Percentiles rank a stretch among this genome's conserved stretches.
phyloP scores from a whole-genome alignment of 352 stramenopile species.

The Aphanomyces astaci region DNA sequence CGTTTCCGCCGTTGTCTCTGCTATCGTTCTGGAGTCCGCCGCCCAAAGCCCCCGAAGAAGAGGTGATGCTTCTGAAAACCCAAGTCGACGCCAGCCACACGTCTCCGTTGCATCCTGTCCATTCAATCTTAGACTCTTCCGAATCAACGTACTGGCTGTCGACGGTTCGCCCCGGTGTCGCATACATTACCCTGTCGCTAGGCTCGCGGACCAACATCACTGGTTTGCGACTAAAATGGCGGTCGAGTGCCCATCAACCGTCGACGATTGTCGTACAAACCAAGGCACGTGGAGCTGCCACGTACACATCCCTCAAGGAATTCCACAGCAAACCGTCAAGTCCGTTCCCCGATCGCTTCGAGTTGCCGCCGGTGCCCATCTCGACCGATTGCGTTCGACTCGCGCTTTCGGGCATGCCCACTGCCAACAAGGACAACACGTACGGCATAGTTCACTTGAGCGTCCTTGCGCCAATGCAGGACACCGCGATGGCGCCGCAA shows the following conservation, averaged over 20 bases:
- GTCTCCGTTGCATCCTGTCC: slow-evolving; percentile 35
- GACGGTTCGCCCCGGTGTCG: slow-evolving; percentile 41
- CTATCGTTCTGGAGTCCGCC: slow-evolving; percentile 79
- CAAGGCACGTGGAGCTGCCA: slow-evolving; percentile 24
- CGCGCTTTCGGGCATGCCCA: slow-evolving; percentile 52
- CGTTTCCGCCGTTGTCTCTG: slow-evolving; percentile 66
- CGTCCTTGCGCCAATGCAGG: slow-evolving; percentile 25
- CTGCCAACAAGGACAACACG: slow-evolving; percentile 50
- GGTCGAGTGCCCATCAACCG: slow-evolving; percentile 54
- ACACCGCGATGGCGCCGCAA: background rate
- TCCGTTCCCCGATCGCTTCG: background rate
- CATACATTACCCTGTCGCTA: slow-evolving; percentile 42
- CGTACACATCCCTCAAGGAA: slow-evolving; percentile 31
- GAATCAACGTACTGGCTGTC: slow-evolving; percentile 74
- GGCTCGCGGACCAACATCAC: slow-evolving; percentile 38
- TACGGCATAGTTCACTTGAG: slow-evolving; percentile 64
- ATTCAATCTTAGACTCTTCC: slow-evolving; percentile 47
- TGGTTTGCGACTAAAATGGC: slow-evolving; percentile 61
- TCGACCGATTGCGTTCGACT: slow-evolving; percentile 46
- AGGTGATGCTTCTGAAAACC: slow-evolving; percentile 34
- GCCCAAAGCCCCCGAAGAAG: slow-evolving; percentile 52
- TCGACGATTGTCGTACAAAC: slow-evolving; percentile 52
- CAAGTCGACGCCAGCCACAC: slow-evolving; percentile 52
- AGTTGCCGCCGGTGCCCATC: background rate
- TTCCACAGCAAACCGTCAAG: background rate